Evolutionary conservation across 306 rosid species (phyloP).

Genomic region (Cucumis sativus): Cucumber_9930_V3 NC_026657.2:39828001-39828500

Average conservation of each 20-base stretch:
- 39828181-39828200: neutral
- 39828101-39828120: neutral
- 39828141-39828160: neutral
- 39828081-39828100: neutral
- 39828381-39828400: slow-evolving; percentile 89
- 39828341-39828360: slow-evolving; percentile 83
- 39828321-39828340: slow-evolving; percentile 78
- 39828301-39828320: slow-evolving; percentile 90
- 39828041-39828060: neutral
- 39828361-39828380: slow-evolving; percentile 78
- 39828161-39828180: neutral
- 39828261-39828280: slow-evolving; percentile 7
- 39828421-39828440: slow-evolving; percentile 88
- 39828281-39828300: neutral
- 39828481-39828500: slow-evolving; percentile 95
- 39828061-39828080: neutral
- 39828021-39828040: neutral
- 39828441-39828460: slow-evolving; percentile 92
- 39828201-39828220: too few relatives aligned
- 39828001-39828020: neutral
- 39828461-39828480: slow-evolving; percentile 51
- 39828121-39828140: neutral
- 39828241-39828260: neutral
- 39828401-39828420: slow-evolving; percentile 91
- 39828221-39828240: neutral